Evolutionary conservation across 179 eudicot genomes (phyloP).

Genomic region (Silene coronaria): DNA sequence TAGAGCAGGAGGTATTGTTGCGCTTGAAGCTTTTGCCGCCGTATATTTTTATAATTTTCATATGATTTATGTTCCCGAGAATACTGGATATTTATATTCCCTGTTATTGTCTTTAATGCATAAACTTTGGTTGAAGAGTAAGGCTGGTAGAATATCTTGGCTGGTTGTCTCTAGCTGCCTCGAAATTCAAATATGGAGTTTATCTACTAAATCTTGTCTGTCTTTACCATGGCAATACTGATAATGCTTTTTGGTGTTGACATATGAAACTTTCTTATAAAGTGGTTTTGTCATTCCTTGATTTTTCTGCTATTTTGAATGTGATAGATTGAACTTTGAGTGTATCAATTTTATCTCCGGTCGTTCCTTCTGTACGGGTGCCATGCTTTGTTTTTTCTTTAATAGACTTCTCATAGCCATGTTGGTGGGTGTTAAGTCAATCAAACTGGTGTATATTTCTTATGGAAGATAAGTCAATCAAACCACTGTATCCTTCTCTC

Average conservation of each 20-base stretch:
- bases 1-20: conserved; percentile 79
- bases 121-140: not conserved
- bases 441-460: no score
- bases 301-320: not conserved
- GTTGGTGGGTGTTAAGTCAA: not conserved
- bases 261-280: not conserved
- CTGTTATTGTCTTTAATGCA: not conserved
- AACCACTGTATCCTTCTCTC: conserved; percentile 14
- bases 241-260: not conserved
- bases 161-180: no score
- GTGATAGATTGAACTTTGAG: not conserved
- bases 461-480: not conserved
- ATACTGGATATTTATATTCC: not conserved
- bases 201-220: not conserved
- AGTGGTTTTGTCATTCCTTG: not conserved
- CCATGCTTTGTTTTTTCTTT: not conserved
- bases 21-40: not conserved
- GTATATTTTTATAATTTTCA: not conserved
- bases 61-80: conserved; percentile 17
- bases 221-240: not conserved
- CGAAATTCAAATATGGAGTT: not conserved
- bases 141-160: not conserved
- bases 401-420: not conserved
- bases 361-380: not conserved
- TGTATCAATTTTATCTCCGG: not conserved